phyloP scores from a whole-genome alignment of 345 rosid genomes.

The Balakata baccata region DNA sequence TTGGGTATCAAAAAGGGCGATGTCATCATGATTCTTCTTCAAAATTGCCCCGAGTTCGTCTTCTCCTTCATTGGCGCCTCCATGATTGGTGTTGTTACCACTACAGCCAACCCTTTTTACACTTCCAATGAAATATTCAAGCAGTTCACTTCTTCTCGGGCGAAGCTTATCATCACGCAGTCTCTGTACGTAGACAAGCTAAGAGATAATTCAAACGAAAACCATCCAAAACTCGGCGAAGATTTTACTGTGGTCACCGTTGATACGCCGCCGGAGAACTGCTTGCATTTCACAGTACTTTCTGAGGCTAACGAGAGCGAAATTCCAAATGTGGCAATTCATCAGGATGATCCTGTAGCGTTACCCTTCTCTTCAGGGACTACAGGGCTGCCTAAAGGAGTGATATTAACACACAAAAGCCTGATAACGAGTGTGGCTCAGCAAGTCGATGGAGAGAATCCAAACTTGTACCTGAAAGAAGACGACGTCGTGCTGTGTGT shows the following conservation, averaged over 20 bases:
- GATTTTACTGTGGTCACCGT: conserved; percentile 53
- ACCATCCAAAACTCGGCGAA: conserved; percentile 29
- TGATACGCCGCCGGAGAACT: conserved; percentile 62
- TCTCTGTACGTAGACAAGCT: conserved; percentile 65
- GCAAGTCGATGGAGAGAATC: conserved; percentile 92
- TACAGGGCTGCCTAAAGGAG: conserved; percentile 90
- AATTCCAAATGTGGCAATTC: conserved; percentile 23
- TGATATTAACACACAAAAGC: conserved; percentile 73
- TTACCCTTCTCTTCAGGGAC: conserved; percentile 89
- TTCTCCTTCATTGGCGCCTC: conserved; percentile 88
- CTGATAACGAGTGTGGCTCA: conserved; percentile 85
- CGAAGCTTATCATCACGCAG: conserved; percentile 70
- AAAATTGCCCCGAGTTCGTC: conserved; percentile 74
- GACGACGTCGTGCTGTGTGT: conserved; percentile 79
- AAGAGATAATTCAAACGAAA: conserved; percentile 9
- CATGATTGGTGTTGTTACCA: conserved; percentile 74
- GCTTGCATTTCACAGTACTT: conserved; percentile 56
- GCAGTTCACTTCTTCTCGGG: conserved; percentile 46
- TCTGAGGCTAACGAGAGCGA: conserved; percentile 41
- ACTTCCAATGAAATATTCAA: conserved; percentile 66
- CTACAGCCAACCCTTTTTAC: conserved; percentile 87
- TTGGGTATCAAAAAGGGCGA: conserved; percentile 65
- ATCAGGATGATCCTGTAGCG: conserved; percentile 67
- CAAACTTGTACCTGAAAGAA: conserved; percentile 52
- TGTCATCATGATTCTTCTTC: conserved; percentile 85